phyloP scores from a whole-genome alignment of 352 stramenopile species.

The Halophytophthora batemanensis region DNA sequence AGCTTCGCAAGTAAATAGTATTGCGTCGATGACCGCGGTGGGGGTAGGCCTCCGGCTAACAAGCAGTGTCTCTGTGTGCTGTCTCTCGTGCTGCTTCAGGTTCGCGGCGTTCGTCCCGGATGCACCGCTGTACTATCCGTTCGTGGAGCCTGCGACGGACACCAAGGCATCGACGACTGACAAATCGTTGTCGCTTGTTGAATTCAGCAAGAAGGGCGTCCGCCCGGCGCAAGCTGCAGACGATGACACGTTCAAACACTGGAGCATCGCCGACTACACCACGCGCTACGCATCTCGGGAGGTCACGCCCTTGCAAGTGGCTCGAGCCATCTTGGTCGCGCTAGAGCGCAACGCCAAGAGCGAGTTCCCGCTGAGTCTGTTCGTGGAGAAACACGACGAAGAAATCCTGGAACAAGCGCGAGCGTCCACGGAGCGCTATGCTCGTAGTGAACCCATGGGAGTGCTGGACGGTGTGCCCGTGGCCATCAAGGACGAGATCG shows the following conservation, averaged over 20 bases:
- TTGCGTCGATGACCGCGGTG: too few species aligned
- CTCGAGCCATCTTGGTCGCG: constrained; percentile 54
- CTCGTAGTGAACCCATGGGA: constrained; percentile 53
- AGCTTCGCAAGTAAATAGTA: too few species aligned
- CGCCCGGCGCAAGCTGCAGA: constrained; percentile 3
- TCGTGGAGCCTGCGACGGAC: constrained; percentile 38
- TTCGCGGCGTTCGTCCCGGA: constrained; percentile 62
- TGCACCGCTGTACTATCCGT: constrained; percentile 83
- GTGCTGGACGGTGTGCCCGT: constrained; percentile 88
- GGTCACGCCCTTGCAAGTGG: constrained; percentile 65
- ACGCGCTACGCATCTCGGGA: constrained; percentile 40
- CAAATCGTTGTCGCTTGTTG: constrained; percentile 20
- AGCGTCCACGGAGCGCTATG: constrained; percentile 68
- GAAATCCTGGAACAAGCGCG: constrained; percentile 66
- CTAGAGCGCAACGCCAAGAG: constrained; percentile 50
- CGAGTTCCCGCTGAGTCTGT: constrained; percentile 57
- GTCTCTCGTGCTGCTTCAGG: constrained; percentile 12
- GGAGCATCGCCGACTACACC: constrained; percentile 69
- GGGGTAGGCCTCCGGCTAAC: too few species aligned
- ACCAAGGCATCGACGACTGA: constrained; percentile 21
- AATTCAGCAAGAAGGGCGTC: constrained; percentile 29
- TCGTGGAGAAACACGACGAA: constrained; percentile 73
- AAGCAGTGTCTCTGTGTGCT: neutral
- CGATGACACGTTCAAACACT: constrained; percentile 49
- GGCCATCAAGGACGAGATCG: constrained; percentile 86